These are phyloP conservation scores for Stellera chamaejasme DNA, from an alignment of 345 rosid species.

Conservation along the genomic window DNA sequence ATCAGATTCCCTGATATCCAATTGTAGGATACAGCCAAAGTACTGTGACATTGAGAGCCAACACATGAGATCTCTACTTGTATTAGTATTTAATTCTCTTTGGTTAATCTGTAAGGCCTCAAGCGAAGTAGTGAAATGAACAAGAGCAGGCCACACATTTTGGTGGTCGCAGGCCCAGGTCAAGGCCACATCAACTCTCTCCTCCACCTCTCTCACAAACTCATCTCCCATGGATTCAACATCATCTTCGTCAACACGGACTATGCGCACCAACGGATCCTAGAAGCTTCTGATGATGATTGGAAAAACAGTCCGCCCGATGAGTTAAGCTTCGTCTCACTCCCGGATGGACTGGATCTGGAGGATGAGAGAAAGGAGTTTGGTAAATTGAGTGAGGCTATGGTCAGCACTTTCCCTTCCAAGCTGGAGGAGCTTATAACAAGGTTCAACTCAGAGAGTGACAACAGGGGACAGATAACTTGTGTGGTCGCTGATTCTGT, in stretches of 20 bases:
- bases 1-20: too few relatives aligned
- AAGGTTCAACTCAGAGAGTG: slow-evolving; percentile 12
- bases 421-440: slow-evolving; percentile 34
- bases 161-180: slow-evolving; percentile 33
- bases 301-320: slow-evolving; percentile 18
- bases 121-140: too few relatives aligned
- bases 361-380: slow-evolving; percentile 24
- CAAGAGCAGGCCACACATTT: slow-evolving; percentile 19
- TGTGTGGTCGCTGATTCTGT: slow-evolving; percentile 38
- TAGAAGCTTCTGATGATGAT: slow-evolving; percentile 13
- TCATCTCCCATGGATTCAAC: slow-evolving; percentile 25
- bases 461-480: slow-evolving; percentile 17
- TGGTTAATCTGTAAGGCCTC: too few relatives aligned
- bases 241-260: slow-evolving; percentile 31
- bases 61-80: too few relatives aligned
- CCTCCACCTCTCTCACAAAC: slow-evolving; percentile 29
- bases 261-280: slow-evolving; percentile 21
- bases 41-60: too few relatives aligned
- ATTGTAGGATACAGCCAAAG: too few relatives aligned
- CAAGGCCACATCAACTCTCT: slow-evolving; percentile 19
- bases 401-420: slow-evolving; percentile 22
- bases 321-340: slow-evolving; percentile 16
- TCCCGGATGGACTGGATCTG: too few relatives aligned
- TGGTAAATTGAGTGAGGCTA: slow-evolving; percentile 21
- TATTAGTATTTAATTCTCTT: too few relatives aligned